Conservation (phyloP, 495 filamentous ascomycete genomes). For the Lentithecium fluviatile region DNA sequence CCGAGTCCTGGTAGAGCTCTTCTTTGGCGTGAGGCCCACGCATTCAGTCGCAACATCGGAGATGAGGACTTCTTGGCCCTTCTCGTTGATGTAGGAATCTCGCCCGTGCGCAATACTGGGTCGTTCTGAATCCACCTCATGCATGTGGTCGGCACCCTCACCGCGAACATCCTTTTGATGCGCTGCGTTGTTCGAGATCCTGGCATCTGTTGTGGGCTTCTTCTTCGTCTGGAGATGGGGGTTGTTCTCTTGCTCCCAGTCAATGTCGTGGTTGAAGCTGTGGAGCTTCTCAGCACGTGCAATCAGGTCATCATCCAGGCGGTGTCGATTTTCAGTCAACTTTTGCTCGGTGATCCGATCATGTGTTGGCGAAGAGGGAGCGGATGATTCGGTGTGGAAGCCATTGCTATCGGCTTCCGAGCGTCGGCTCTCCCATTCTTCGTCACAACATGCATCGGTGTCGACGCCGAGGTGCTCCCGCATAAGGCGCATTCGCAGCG, state of each 20-base stretch:
- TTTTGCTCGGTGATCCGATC: conserved; percentile 50
- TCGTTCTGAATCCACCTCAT: conserved; percentile 53
- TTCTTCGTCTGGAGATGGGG: conserved; percentile 60
- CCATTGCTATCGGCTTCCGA: conserved; percentile 50
- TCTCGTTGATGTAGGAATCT: conserved; percentile 63
- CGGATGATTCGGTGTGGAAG: conserved; percentile 45
- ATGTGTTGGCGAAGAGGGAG: conserved; percentile 37
- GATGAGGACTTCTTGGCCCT: conserved; percentile 65
- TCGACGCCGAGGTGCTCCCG: conserved; percentile 95
- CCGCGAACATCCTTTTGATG: conserved; percentile 78
- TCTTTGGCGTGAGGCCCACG: conserved; percentile 42
- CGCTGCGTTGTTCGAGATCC: conserved; percentile 60
- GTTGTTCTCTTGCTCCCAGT: conserved; percentile 64
- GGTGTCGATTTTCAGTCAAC: conserved; percentile 57
- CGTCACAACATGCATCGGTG: conserved; percentile 84
- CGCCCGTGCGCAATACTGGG: conserved; percentile 58
- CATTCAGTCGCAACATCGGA: conserved; percentile 59
- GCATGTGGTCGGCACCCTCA: conserved; percentile 69
- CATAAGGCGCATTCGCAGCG: conserved; percentile 91
- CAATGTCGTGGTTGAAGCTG: conserved; percentile 84
- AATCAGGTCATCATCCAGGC: conserved; percentile 61
- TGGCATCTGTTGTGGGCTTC: conserved; percentile 60
- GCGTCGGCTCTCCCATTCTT: conserved; percentile 56
- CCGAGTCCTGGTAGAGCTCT: conserved; percentile 5
- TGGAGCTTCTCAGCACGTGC: conserved; percentile 60